A percentile compares a stretch with the other conserved stretches of the same genome.
These are phyloP conservation scores for Penicillium expansum DNA, from an alignment of 2,329 filamentous ascomycete genomes.

Conservation along the genomic window DNA sequence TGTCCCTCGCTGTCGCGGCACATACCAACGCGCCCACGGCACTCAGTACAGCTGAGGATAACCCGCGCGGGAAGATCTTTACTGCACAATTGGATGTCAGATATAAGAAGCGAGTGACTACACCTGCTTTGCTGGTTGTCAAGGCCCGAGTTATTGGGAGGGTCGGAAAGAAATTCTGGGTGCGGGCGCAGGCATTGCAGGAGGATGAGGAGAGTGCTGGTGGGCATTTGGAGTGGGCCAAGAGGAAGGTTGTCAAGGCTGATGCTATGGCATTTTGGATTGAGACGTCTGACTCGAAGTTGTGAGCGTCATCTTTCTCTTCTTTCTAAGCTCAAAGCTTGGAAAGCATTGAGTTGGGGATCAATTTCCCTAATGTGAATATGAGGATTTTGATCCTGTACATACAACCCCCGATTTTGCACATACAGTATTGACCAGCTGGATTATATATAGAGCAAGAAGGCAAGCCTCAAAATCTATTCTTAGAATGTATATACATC, in stretches of 20 bases:
- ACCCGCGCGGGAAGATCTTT: constrained; percentile 34
- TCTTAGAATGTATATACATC: background rate
- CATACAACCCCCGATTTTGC: background rate
- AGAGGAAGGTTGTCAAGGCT: constrained; percentile 35
- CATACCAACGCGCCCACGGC: constrained; percentile 22
- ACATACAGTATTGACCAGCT: background rate
- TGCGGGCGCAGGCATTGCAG: constrained; percentile 41
- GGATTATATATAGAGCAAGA: background rate
- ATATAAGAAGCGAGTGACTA: constrained; percentile 38
- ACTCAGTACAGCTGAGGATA: constrained; percentile 5
- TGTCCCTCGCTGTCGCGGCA: constrained; percentile 40
- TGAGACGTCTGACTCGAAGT: constrained; percentile 28
- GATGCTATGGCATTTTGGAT: constrained; percentile 46
- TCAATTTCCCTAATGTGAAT: background rate
- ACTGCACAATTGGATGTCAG: constrained; percentile 43
- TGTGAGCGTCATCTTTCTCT: constrained; percentile 15
- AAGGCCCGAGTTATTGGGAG: constrained; percentile 37
- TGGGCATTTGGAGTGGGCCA: constrained; percentile 33
- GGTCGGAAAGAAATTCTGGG: constrained; percentile 43
- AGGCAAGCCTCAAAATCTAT: background rate
- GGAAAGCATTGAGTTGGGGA: background rate
- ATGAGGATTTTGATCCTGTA: background rate
- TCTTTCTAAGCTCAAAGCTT: background rate
- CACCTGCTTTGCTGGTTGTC: constrained; percentile 39
- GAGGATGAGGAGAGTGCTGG: constrained; percentile 31